phyloP scores from a whole-genome alignment of 352 stramenopile genomes.

The Pythium apleroticum region DNA sequence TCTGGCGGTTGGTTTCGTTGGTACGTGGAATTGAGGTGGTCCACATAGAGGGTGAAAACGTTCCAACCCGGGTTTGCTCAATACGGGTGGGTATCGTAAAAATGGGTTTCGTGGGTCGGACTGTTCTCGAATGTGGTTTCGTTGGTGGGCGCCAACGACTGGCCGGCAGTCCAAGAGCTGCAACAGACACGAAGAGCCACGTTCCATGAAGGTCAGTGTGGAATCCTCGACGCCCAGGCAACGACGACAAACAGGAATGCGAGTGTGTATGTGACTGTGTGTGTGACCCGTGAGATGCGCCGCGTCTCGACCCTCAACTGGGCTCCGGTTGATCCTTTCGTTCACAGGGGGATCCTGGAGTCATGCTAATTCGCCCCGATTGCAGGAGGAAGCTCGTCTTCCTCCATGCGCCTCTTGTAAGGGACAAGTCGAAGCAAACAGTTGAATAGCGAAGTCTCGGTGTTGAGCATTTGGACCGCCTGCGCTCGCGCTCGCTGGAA shows the following conservation, averaged over 20 bases:
- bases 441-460: constrained; percentile 89
- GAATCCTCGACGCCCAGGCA: neutral
- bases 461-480: constrained; percentile 84
- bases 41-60: constrained; percentile 1
- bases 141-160: constrained; percentile 2
- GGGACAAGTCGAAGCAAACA: constrained; percentile 89
- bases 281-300: neutral
- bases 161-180: constrained; percentile 5
- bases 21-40: neutral
- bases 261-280: constrained; percentile 10
- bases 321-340: constrained; percentile 75
- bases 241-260: neutral
- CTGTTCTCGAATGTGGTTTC: constrained; percentile 3
- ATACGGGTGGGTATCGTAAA: neutral
- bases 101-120: neutral
- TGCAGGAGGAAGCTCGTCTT: constrained; percentile 21
- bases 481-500: constrained; percentile 54
- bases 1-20: neutral
- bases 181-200: neutral
- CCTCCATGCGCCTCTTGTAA: constrained; percentile 50
- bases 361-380: constrained; percentile 83
- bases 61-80: neutral
- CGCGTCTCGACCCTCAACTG: constrained; percentile 46
- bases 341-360: constrained; percentile 87
- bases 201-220: neutral